phyloP scores from a whole-genome alignment of 495 filamentous ascomycete genomes.

The Podospora appendiculata region DNA sequence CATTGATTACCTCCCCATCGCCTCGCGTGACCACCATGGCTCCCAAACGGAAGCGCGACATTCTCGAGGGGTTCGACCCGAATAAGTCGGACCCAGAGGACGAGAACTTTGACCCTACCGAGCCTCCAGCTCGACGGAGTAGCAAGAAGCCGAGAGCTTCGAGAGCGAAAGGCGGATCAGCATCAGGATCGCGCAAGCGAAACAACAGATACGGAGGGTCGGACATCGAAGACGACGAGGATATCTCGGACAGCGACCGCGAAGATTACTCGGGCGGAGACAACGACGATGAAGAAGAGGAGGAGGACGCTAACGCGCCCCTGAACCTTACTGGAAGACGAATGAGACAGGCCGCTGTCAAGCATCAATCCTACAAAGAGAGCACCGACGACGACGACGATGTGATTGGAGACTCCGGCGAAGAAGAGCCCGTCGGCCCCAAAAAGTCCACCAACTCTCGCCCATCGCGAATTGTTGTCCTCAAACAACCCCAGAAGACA shows the following conservation, averaged over 20 bases:
- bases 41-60: slow-evolving; percentile 53
- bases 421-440: slow-evolving; percentile 16
- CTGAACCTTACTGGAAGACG: slow-evolving; percentile 62
- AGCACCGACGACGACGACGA: slow-evolving; percentile 35
- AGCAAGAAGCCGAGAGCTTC: slow-evolving; percentile 31
- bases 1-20: neutral
- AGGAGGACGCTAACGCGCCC: slow-evolving; percentile 53
- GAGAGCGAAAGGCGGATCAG: slow-evolving; percentile 16
- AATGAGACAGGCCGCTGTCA: slow-evolving; percentile 53
- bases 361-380: slow-evolving; percentile 38
- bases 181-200: slow-evolving; percentile 34
- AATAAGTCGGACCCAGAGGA: slow-evolving; percentile 83
- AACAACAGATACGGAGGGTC: slow-evolving; percentile 49
- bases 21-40: slow-evolving; percentile 7
- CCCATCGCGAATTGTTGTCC: slow-evolving; percentile 20
- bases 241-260: slow-evolving; percentile 43
- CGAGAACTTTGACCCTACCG: slow-evolving; percentile 57
- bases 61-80: slow-evolving; percentile 63
- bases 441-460: slow-evolving; percentile 16
- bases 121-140: slow-evolving; percentile 35
- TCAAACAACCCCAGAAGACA: slow-evolving; percentile 14
- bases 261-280: slow-evolving; percentile 49
- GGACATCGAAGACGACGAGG: slow-evolving; percentile 62
- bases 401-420: slow-evolving; percentile 22
- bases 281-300: slow-evolving; percentile 45